Evolutionary conservation across 305 asterid genomes (phyloP), one percentile per base, ranked within the genome.

Genomic region (Fraxinus xanthoxyloides): DNA sequence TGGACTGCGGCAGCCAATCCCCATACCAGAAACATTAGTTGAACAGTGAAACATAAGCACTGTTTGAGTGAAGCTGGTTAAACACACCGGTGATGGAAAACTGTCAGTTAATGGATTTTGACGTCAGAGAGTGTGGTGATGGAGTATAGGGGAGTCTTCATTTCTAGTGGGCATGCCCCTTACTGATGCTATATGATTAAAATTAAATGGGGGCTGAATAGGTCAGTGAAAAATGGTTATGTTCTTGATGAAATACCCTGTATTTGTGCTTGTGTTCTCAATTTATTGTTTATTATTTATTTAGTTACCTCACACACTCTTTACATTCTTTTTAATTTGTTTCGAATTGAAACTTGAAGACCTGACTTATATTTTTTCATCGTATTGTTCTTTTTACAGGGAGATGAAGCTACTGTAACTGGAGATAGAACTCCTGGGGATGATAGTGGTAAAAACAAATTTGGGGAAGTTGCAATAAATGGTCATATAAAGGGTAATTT

Each of bases 341-440:
- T 32, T 32, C 35, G 70, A 19, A 63, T 79, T 46, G 65, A 46
- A 54, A 76, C 38, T 81, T 77, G 76, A 77, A 74, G 38, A 56
- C 77, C 24, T n/a, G 81, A 54, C 75, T 80, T 5, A 77, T 31
- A 32, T 79, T 40, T 67, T 13, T 10, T 61, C 81, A 79, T 77
- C 35, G 15, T 35, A 31, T 75, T 30, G 59, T 80, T 83, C 51
- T 85, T 81, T 83, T 82, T 30, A 43, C 89, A 94, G 99, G 98
- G 94, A 84, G 89, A 89, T 85, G 97, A 85, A 85, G 86, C 86
- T 81, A 77, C 78, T 72, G 74, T 77, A 70, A 79, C 73, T 21
- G 84, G 89, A 72, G 83, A 81, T 72, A 86, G 83, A 40, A 83
- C 83, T 75, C 85, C 88, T 75, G 89, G 94, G 73, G 90, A 87